Percentiles rank a stretch among this genome's conserved stretches.
Evolutionary conservation across 2,329 filamentous ascomycete genomes (phyloP).

Genomic region (Chrysosporium keratinophilum): DNA sequence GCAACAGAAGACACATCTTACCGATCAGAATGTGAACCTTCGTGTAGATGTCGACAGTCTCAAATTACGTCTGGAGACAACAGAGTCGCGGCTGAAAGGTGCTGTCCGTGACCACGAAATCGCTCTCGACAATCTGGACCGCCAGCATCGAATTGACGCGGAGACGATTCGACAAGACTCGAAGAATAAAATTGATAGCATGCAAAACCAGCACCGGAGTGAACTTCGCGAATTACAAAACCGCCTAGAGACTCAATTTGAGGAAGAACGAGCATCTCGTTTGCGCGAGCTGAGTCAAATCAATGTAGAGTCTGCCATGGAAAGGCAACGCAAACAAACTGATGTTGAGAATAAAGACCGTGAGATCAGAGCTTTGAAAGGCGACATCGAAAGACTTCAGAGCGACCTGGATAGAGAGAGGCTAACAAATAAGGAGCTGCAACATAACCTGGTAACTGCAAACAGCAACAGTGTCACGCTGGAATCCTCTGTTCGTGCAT

Average conservation of each 20-base stretch:
- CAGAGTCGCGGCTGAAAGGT: slow-evolving; percentile 43
- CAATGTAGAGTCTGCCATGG: slow-evolving; percentile 42
- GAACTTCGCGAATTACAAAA: slow-evolving; percentile 56
- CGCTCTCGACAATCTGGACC: slow-evolving; percentile 42
- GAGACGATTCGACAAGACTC: slow-evolving; percentile 34
- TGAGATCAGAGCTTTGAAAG: slow-evolving; percentile 39
- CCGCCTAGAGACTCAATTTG: slow-evolving; percentile 54
- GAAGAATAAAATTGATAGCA: slow-evolving; percentile 41
- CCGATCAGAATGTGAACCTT: slow-evolving; percentile 45
- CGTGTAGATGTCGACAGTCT: slow-evolving; percentile 58
- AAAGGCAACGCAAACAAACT: slow-evolving; percentile 34
- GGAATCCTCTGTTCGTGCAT: slow-evolving; percentile 63
- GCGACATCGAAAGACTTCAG: slow-evolving; percentile 33
- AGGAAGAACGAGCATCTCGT: slow-evolving; percentile 51
- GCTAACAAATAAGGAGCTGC: slow-evolving; percentile 47
- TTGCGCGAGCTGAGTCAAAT: slow-evolving; percentile 57
- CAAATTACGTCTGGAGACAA: slow-evolving; percentile 42
- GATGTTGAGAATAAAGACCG: slow-evolving; percentile 46
- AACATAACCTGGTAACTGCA: slow-evolving; percentile 50
- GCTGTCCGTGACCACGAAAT: slow-evolving; percentile 43
- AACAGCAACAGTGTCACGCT: slow-evolving; percentile 54
- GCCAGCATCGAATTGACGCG: slow-evolving; percentile 42
- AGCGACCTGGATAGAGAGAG: slow-evolving; percentile 53
- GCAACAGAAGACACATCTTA: slow-evolving; percentile 40
- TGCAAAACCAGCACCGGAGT: slow-evolving; percentile 54